A percentile compares a stretch with the other conserved stretches of the same genome.
These are phyloP conservation scores for Lanmaoa rubissima DNA, from an alignment of 768 basidiomycete species.

Conservation along the genomic window DNA sequence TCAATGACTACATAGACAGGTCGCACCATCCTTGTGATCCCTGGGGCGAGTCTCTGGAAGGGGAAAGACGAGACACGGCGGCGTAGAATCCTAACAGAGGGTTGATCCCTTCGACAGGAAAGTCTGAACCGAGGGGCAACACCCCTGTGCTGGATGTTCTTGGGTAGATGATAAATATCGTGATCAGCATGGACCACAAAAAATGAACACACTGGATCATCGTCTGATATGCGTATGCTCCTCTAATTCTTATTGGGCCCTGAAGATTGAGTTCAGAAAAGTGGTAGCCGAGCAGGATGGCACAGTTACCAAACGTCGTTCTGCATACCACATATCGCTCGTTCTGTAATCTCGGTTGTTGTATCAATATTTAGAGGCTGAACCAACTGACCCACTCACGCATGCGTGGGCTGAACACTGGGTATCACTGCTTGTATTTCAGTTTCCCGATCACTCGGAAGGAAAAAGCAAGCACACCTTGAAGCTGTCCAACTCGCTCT, in stretches of 20 bases:
- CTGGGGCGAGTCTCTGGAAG: constrained; percentile 76
- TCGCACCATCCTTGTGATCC: constrained; percentile 79
- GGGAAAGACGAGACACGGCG: constrained; percentile 70
- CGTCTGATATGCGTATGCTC: constrained; percentile 87
- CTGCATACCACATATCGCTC: constrained; percentile 93
- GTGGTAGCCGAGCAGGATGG: not conserved
- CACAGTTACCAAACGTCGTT: constrained; percentile 61
- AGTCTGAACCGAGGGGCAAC: constrained; percentile 88
- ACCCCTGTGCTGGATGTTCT: constrained; percentile 52
- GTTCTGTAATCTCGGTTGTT: constrained; percentile 43
- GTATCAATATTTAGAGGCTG: not conserved
- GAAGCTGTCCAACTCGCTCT: constrained; percentile 63
- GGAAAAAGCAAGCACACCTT: constrained; percentile 46
- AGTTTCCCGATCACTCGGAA: not conserved
- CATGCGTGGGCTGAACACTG: constrained; percentile 93
- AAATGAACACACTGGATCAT: constrained; percentile 56
- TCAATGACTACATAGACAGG: not conserved
- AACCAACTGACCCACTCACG: constrained; percentile 44
- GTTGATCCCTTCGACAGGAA: constrained; percentile 90
- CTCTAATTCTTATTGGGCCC: constrained; percentile 80
- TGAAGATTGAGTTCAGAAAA: constrained; percentile 25
- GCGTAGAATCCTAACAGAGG: constrained; percentile 91
- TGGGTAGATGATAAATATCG: not conserved
- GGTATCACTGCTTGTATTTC: constrained; percentile 61
- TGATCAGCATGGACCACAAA: not conserved